A percentile compares a stretch with the other conserved stretches of the same genome.
Conservation (phyloP, 768 basidiomycete species). For the Pisolithus marmoratus region DNA sequence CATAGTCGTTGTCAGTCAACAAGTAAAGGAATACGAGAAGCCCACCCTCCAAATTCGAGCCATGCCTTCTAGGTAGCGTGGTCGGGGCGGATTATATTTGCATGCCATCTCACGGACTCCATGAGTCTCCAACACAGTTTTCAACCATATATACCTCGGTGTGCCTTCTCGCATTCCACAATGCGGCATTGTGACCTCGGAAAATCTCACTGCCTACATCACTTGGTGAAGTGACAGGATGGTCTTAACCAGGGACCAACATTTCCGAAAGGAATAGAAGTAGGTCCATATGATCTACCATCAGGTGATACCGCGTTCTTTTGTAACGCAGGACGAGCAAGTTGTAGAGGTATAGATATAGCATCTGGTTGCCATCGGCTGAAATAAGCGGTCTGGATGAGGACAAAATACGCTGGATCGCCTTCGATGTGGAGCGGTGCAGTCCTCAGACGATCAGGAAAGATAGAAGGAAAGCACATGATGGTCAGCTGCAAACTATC, state of each 20-base stretch:
- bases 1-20: too few species aligned
- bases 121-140: conserved; percentile 31
- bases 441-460: conserved; percentile 14
- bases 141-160: conserved; percentile 23
- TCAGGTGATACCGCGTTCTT: too few species aligned
- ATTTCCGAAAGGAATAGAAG: too few species aligned
- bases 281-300: too few species aligned
- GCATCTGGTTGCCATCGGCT: conserved; percentile 18
- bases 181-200: conserved; percentile 37
- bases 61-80: conserved; percentile 68
- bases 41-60: conserved; percentile 74
- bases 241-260: too few species aligned
- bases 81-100: too few species aligned
- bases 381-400: conserved; percentile 12
- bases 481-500: conserved; percentile 30
- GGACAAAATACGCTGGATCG: conserved; percentile 15
- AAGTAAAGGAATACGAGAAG: conserved; percentile 9
- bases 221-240: too few species aligned
- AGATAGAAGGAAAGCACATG: conserved; percentile 8
- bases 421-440: conserved; percentile 28
- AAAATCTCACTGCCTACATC: conserved; percentile 17
- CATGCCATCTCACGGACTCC: conserved; percentile 70
- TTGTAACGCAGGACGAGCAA: too few species aligned
- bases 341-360: conserved; percentile 14
- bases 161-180: conserved; percentile 29